Conservation (phyloP, 257 asterid species). For the Fraxinus americana region DNA sequence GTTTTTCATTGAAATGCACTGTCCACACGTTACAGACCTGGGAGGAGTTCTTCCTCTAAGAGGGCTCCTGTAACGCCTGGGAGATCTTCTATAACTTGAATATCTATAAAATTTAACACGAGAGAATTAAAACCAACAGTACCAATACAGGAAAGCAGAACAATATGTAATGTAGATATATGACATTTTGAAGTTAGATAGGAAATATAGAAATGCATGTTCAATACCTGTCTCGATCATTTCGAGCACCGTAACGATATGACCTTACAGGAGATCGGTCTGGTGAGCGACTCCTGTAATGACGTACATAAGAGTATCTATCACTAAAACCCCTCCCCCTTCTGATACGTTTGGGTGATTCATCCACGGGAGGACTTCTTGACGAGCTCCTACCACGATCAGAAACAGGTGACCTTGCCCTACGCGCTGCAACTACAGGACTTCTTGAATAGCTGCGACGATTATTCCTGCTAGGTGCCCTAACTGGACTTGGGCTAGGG, state of each 20-base stretch:
- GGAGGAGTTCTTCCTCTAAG: conserved; percentile 95
- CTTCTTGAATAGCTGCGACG: conserved; percentile 72
- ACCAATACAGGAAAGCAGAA: conserved; percentile 1
- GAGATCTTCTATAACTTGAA: conserved; percentile 84
- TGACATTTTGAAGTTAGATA: background rate
- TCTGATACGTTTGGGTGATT: conserved; percentile 86
- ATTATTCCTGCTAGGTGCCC: conserved; percentile 60
- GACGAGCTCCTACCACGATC: conserved; percentile 82
- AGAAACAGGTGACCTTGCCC: conserved; percentile 71
- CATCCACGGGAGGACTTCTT: conserved; percentile 82
- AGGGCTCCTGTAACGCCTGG: conserved; percentile 97
- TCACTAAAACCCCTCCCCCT: conserved; percentile 99
- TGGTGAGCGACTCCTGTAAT: conserved; percentile 89
- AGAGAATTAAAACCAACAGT: conserved; percentile 5
- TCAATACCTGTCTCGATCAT: conserved; percentile 77
- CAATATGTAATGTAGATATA: background rate
- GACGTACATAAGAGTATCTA: conserved; percentile 71
- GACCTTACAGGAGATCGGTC: conserved; percentile 87
- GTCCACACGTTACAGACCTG: conserved; percentile 48
- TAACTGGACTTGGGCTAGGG: conserved; percentile 65
- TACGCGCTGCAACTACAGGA: conserved; percentile 58
- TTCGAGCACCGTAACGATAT: conserved; percentile 74
- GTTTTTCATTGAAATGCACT: background rate
- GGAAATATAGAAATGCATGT: conserved; percentile 6
- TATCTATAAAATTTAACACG: conserved; percentile 43